Evolutionary conservation across 768 basidiomycete species (phyloP).

Genomic region (Lactarius tabidus): DNA sequence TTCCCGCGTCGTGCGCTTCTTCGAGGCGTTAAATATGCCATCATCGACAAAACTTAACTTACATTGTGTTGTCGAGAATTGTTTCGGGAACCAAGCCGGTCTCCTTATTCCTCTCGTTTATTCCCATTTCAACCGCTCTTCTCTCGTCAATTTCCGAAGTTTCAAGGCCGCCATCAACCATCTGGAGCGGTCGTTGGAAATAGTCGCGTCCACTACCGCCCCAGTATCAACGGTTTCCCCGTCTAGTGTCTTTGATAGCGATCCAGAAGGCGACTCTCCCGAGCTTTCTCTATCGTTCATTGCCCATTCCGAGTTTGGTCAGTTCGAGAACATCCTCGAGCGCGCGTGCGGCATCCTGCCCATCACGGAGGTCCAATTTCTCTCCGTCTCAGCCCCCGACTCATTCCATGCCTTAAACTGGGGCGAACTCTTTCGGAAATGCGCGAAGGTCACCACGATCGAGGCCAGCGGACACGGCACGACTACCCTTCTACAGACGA

Average conservation of each 20-base stretch:
- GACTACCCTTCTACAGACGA: neutral
- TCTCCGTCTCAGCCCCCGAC: conserved; percentile 2
- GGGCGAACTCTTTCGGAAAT: conserved; percentile 1
- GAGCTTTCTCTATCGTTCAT: conserved; percentile 1
- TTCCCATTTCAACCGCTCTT: neutral
- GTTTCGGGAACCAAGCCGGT: neutral
- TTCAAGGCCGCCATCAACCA: neutral
- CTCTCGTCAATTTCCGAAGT: neutral
- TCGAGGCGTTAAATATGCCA: conserved; percentile 2
- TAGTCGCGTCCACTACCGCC: neutral
- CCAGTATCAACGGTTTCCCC: neutral
- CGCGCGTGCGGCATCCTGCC: neutral
- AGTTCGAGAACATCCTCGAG: neutral
- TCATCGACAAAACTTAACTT: conserved; percentile 5
- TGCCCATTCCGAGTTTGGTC: neutral
- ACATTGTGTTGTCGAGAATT: neutral
- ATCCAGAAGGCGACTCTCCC: neutral
- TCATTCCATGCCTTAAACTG: neutral
- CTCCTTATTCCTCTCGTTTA: conserved; percentile 5
- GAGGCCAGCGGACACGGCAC: conserved; percentile 3
- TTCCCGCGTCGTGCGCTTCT: conserved; percentile 1
- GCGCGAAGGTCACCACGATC: neutral
- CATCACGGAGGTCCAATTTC: conserved; percentile 4
- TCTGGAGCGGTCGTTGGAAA: neutral
- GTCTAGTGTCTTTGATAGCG: neutral